phyloP scores from a whole-genome alignment of 2,329 filamentous ascomycete genomes.

The Fusarium sulawesiense region DNA sequence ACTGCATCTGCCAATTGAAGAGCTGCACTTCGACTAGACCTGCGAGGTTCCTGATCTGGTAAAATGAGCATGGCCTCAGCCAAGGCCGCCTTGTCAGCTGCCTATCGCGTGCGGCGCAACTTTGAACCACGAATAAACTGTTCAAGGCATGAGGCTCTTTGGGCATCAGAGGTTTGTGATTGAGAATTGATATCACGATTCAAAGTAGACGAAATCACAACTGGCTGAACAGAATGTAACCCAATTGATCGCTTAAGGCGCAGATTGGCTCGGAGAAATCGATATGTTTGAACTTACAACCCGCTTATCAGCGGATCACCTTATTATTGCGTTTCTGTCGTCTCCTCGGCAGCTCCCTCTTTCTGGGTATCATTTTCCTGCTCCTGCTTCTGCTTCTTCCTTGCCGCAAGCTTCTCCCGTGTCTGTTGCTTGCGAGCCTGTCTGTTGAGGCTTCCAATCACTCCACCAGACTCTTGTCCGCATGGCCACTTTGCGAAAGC shows the following conservation, averaged over 20 bases:
- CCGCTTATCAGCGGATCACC: conserved; percentile 4
- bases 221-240: not conserved
- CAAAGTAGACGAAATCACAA: conserved; percentile 7
- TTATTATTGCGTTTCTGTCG: conserved; percentile 34
- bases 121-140: conserved; percentile 9
- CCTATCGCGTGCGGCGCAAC: conserved; percentile 23
- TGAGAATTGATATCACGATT: conserved; percentile 12
- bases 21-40: conserved; percentile 10
- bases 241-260: not conserved
- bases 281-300: conserved; percentile 8
- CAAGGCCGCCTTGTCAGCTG: conserved; percentile 32
- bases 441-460: conserved; percentile 66
- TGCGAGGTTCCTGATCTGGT: conserved; percentile 39
- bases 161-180: conserved; percentile 2
- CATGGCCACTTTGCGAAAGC: conserved; percentile 74
- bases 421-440: conserved; percentile 67
- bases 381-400: conserved; percentile 57
- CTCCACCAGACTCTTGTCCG: conserved; percentile 60
- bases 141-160: not conserved
- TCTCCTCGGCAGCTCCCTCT: conserved; percentile 27
- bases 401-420: conserved; percentile 61
- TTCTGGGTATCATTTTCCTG: conserved; percentile 41
- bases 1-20: conserved; percentile 39
- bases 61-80: conserved; percentile 22
- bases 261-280: not conserved